Percentiles rank a stretch among this genome's conserved stretches.
Conservation (phyloP, 192 early-diverging fungal genomes). For the Coemansia sp. region DNA sequence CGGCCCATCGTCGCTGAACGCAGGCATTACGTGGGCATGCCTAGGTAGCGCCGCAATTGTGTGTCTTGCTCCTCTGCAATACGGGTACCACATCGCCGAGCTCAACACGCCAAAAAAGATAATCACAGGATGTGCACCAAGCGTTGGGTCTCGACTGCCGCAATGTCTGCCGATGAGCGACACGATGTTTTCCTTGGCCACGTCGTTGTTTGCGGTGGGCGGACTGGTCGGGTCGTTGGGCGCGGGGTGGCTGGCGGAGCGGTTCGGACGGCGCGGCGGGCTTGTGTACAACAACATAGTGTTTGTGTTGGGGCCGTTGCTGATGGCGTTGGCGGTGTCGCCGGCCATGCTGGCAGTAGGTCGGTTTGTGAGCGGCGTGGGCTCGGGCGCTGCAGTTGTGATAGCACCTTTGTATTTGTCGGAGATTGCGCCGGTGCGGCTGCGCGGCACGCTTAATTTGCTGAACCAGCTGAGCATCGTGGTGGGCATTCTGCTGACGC, state of each 20-base stretch:
- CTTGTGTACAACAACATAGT: conserved; percentile 66
- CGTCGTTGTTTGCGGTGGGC: conserved; percentile 46
- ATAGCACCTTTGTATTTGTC: conserved; percentile 80
- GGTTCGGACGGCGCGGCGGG: conserved; percentile 68
- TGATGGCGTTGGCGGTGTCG: conserved; percentile 63
- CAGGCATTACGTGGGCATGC: conserved; percentile 43
- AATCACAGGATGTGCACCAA: conserved; percentile 37
- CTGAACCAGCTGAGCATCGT: conserved; percentile 87
- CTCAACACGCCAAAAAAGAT: conserved; percentile 53
- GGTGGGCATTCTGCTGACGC: conserved; percentile 74
- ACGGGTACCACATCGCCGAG: conserved; percentile 54
- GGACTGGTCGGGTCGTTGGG: conserved; percentile 70
- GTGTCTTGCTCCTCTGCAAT: conserved; percentile 51
- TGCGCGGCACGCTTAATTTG: conserved; percentile 71
- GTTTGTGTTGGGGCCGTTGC: conserved; percentile 61
- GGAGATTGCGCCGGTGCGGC: conserved; percentile 71
- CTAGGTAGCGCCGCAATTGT: conserved; percentile 30
- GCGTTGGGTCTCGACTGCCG: conserved; percentile 47
- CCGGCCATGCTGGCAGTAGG: conserved; percentile 58
- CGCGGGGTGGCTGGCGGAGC: conserved; percentile 63
- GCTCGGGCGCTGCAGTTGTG: conserved; percentile 71
- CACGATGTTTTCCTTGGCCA: conserved; percentile 55
- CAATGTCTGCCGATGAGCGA: conserved; percentile 71
- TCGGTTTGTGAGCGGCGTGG: conserved; percentile 76
- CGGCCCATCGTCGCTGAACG: conserved; percentile 23